These are phyloP conservation scores for Xylaria palmicola DNA, from an alignment of 495 filamentous ascomycete species.

Conservation along the genomic window DNA sequence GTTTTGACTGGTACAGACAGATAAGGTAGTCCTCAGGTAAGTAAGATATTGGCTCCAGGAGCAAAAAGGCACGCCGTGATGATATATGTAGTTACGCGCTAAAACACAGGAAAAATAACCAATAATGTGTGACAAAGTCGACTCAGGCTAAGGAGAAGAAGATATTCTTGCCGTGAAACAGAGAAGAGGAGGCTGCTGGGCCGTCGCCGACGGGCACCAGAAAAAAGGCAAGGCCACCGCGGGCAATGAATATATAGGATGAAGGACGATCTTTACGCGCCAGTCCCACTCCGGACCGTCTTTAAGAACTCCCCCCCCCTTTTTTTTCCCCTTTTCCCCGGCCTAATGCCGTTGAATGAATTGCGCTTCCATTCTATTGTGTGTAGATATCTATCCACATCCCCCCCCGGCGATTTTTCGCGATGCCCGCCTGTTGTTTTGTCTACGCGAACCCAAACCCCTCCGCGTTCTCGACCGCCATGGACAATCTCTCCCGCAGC, in stretches of 20 bases:
- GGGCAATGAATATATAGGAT: too few species aligned
- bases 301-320: background rate
- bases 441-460: conserved; percentile 76
- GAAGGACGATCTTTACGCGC: too few species aligned
- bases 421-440: too few species aligned
- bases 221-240: too few species aligned
- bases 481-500: conserved; percentile 68
- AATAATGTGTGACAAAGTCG: background rate
- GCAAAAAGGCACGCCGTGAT: background rate
- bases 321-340: background rate
- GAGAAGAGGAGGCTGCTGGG: background rate
- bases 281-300: too few species aligned
- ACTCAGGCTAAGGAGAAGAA: too few species aligned
- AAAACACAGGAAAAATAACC: background rate
- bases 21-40: too few species aligned
- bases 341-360: background rate
- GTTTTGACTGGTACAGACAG: too few species aligned
- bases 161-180: background rate
- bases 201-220: too few species aligned
- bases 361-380: background rate
- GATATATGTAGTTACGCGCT: background rate
- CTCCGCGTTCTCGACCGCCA: conserved; percentile 84
- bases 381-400: background rate
- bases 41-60: too few species aligned
- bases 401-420: too few species aligned